phyloP scores from a whole-genome alignment of 2,329 filamentous ascomycete species.

The Fusarium xyrophilum region DNA sequence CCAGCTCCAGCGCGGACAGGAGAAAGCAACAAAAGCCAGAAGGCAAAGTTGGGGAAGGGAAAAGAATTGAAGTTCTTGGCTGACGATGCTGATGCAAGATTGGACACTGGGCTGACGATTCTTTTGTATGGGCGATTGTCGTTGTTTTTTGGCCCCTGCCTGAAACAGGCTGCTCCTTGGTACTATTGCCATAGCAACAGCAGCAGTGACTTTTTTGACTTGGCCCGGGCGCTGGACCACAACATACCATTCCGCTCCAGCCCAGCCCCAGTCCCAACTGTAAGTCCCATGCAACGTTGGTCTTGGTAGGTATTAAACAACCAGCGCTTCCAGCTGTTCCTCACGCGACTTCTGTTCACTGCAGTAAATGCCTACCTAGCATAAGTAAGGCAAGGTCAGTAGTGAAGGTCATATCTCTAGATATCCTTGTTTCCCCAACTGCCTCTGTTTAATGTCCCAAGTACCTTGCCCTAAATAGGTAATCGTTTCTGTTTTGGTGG shows the following conservation, averaged over 20 bases:
- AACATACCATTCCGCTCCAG: conserved; percentile 19
- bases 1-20: conserved; percentile 27
- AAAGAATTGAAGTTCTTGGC: conserved; percentile 36
- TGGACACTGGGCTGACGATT: conserved; percentile 20
- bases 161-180: conserved; percentile 35
- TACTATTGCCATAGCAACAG: conserved; percentile 35
- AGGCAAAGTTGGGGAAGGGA: conserved; percentile 21
- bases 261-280: background rate
- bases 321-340: background rate
- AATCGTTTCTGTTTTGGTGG: background rate
- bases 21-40: conserved; percentile 26
- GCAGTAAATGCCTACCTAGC: background rate
- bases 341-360: background rate
- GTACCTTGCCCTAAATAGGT: background rate
- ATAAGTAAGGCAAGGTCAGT: background rate
- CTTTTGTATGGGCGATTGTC: conserved; percentile 23
- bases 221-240: background rate
- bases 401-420: background rate
- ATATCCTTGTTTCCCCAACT: background rate
- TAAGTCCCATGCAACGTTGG: background rate
- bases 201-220: conserved; percentile 12
- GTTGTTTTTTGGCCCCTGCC: conserved; percentile 32
- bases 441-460: background rate
- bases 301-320: background rate
- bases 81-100: conserved; percentile 30